These are phyloP conservation scores for Ascochyta rabiei DNA, from an alignment of 2,329 filamentous ascomycete genomes.

Conservation along the genomic window DNA sequence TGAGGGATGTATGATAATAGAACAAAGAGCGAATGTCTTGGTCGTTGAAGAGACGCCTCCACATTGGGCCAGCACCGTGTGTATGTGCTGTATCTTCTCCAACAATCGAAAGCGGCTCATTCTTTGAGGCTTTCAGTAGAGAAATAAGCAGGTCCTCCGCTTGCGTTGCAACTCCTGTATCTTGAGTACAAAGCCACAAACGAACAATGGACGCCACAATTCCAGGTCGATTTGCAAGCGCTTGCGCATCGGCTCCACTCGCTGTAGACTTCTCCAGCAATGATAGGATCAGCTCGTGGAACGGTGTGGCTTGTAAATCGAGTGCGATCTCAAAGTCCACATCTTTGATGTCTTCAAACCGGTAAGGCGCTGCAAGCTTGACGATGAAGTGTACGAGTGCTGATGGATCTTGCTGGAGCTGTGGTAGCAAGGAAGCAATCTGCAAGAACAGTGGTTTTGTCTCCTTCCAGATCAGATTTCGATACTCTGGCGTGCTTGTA, in stretches of 20 bases:
- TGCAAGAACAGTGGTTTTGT: slow-evolving; percentile 49
- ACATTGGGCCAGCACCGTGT: slow-evolving; percentile 55
- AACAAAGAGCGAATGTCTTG: slow-evolving; percentile 63
- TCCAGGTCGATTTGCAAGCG: slow-evolving; percentile 62
- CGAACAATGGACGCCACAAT: slow-evolving; percentile 61
- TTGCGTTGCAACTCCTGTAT: slow-evolving; percentile 61
- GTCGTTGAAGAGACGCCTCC: slow-evolving; percentile 67
- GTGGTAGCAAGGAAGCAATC: slow-evolving; percentile 58
- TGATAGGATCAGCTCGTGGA: slow-evolving; percentile 62
- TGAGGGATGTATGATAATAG: slow-evolving; percentile 61
- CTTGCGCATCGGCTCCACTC: slow-evolving; percentile 60
- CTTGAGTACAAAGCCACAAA: slow-evolving; percentile 63
- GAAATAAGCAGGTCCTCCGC: slow-evolving; percentile 60
- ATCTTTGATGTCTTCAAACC: slow-evolving; percentile 51
- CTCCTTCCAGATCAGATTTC: slow-evolving; percentile 32
- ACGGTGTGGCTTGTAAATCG: slow-evolving; percentile 53
- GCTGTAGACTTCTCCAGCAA: slow-evolving; percentile 62
- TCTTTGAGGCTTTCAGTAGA: slow-evolving; percentile 56
- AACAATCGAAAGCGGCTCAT: slow-evolving; percentile 49
- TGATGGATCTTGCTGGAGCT: slow-evolving; percentile 63
- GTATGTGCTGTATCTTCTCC: slow-evolving; percentile 32
- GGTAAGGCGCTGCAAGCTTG: slow-evolving; percentile 54
- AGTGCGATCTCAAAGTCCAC: slow-evolving; percentile 63
- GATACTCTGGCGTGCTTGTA: slow-evolving; percentile 43
- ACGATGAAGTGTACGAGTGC: slow-evolving; percentile 60